A percentile compares a stretch with the other conserved stretches of the same genome.
These are phyloP conservation scores for Colletotrichum camelliae DNA, from an alignment of 2,329 filamentous ascomycete species.

Conservation along the genomic window DNA sequence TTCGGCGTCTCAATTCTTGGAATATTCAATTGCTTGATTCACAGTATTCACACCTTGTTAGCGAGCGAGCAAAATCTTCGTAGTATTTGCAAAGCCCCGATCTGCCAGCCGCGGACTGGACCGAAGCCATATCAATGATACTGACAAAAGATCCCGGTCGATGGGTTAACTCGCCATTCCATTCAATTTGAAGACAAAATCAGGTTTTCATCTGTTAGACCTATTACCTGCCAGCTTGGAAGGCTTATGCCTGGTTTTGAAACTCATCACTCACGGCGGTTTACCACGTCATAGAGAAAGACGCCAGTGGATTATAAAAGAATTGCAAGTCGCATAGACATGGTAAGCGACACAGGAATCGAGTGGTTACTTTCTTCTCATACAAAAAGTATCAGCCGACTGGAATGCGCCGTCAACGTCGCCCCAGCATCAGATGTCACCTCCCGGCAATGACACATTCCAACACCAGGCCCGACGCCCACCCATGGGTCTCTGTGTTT, in stretches of 20 bases:
- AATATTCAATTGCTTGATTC: neutral
- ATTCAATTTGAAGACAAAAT: neutral
- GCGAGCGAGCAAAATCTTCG: neutral
- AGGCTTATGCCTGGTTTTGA: neutral
- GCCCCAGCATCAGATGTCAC: too few relatives aligned
- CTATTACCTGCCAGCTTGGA: neutral
- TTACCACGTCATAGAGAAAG: too few relatives aligned
- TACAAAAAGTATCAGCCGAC: too few relatives aligned
- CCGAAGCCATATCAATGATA: neutral
- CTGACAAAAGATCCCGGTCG: neutral
- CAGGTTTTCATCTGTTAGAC: fast-evolving
- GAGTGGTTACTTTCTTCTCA: too few relatives aligned
- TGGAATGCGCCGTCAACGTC: too few relatives aligned
- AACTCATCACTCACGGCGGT: too few relatives aligned
- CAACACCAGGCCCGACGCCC: too few relatives aligned
- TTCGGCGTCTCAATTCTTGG: neutral
- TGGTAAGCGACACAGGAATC: too few relatives aligned
- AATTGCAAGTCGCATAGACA: fast-evolving
- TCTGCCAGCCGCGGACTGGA: fast-evolving
- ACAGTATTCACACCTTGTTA: neutral
- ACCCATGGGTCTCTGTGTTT: too few relatives aligned
- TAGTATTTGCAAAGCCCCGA: fast-evolving
- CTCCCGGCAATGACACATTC: too few relatives aligned
- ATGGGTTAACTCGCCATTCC: fast-evolving
- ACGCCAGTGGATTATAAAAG: neutral